These are phyloP conservation scores for Funneliformis geosporum DNA, from an alignment of 192 early-diverging fungal genomes.

Conservation along the genomic window DNA sequence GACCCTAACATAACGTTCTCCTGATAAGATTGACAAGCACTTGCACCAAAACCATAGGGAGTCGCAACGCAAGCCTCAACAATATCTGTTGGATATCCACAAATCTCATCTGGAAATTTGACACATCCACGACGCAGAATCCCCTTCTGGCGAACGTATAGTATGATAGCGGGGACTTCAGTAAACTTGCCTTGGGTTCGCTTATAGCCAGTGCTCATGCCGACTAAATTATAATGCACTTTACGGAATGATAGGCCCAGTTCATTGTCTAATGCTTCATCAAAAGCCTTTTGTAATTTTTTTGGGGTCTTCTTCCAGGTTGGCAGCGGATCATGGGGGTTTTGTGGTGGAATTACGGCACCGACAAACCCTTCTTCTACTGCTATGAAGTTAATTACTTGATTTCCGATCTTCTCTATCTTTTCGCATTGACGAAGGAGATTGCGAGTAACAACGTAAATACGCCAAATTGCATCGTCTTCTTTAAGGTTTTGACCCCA, in stretches of 20 bases:
- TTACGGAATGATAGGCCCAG: neutral
- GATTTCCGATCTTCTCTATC: neutral
- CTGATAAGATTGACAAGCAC: constrained; percentile 13
- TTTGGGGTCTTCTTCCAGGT: neutral
- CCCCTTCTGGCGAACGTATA: too few species aligned
- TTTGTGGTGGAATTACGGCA: neutral
- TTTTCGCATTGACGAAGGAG: neutral
- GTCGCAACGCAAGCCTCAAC: constrained; percentile 7
- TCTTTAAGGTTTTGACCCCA: neutral
- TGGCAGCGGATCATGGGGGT: neutral
- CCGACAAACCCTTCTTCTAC: neutral
- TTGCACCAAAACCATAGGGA: constrained; percentile 10
- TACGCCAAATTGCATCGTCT: neutral
- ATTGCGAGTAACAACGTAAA: neutral
- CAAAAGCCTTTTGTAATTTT: constrained; percentile 15
- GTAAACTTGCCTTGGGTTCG: too few species aligned
- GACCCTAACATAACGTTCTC: neutral
- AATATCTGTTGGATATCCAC: constrained; percentile 6
- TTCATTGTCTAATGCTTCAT: constrained; percentile 14
- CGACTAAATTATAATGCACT: constrained; percentile 10
- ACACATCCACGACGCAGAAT: constrained; percentile 1
- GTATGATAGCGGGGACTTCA: too few species aligned
- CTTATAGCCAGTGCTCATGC: neutral
- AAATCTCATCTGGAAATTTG: neutral
- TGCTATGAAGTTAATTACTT: constrained; percentile 5